Conservation (phyloP, 306 rosid genomes). For the Acmispon strigosus region DNA sequence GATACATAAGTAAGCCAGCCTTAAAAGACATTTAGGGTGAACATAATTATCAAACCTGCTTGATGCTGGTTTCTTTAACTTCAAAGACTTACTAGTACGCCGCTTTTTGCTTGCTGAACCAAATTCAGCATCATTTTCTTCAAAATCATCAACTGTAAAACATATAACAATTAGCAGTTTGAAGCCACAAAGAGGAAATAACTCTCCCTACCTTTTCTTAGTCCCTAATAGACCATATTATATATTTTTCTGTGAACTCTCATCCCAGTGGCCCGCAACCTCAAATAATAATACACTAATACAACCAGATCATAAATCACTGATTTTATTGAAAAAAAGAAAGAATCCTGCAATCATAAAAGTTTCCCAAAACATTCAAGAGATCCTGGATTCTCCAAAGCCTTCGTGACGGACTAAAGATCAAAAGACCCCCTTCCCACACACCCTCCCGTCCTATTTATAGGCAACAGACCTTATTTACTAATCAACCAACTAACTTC, state of each 20-base stretch:
- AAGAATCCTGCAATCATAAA: no score
- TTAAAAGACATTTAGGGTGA: background rate
- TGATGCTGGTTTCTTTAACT: constrained; percentile 56
- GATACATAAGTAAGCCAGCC: constrained; percentile 10
- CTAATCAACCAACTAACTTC: no score
- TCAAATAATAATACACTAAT: no score
- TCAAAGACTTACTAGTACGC: constrained; percentile 58
- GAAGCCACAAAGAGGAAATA: constrained; percentile 17
- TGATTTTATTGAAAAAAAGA: no score
- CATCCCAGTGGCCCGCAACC: background rate
- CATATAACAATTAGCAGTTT: background rate
- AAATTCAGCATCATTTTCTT: constrained; percentile 60
- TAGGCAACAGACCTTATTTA: no score
- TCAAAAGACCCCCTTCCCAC: no score
- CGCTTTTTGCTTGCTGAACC: constrained; percentile 87
- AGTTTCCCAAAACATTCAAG: no score
- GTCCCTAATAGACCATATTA: background rate
- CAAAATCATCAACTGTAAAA: constrained; percentile 68
- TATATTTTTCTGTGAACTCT: background rate
- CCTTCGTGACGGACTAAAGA: no score
- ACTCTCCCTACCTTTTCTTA: background rate
- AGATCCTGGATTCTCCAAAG: no score
- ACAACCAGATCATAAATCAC: no score
- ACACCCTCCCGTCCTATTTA: no score
- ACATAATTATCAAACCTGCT: constrained; percentile 56